A percentile compares a stretch with the other conserved stretches of the same genome.
Evolutionary conservation across 2,329 filamentous ascomycete genomes (phyloP).

Genomic region (Microcyclospora tardicrescens): DNA sequence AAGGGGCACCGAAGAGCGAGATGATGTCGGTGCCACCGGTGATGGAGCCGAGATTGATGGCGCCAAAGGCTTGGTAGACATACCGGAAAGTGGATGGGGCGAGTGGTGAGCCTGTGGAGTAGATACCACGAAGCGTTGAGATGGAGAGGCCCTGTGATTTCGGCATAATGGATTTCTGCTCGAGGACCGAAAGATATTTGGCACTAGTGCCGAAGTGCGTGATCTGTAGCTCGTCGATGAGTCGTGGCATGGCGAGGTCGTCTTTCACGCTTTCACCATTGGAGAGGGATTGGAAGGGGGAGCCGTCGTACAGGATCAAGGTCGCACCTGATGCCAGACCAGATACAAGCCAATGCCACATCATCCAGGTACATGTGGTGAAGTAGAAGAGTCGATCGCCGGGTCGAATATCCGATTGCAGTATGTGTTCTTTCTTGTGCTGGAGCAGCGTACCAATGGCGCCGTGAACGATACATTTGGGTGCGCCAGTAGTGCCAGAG

Average conservation of each 20-base stretch:
- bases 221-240: constrained; percentile 69
- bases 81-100: constrained; percentile 88
- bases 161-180: constrained; percentile 60
- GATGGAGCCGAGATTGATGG: constrained; percentile 82
- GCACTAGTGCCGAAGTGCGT: constrained; percentile 93
- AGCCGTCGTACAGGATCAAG: constrained; percentile 81
- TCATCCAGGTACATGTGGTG: constrained; percentile 96
- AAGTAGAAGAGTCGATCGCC: constrained; percentile 77
- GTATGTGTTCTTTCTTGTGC: constrained; percentile 89
- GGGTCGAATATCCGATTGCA: constrained; percentile 70
- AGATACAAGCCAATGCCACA: constrained; percentile 96
- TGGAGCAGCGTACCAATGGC: constrained; percentile 81
- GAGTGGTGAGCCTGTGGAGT: constrained; percentile 84
- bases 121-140: constrained; percentile 61
- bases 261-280: constrained; percentile 47
- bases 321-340: constrained; percentile 72
- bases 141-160: constrained; percentile 43
- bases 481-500: constrained; percentile 72
- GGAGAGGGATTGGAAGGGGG: constrained; percentile 53
- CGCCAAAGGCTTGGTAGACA: constrained; percentile 72
- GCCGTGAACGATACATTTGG: constrained; percentile 91
- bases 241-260: constrained; percentile 65
- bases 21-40: constrained; percentile 96
- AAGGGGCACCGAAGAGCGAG: constrained; percentile 81
- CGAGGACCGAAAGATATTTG: constrained; percentile 81